A percentile compares a stretch with the other conserved stretches of the same genome.
phyloP scores from a whole-genome alignment of 2,329 filamentous ascomycete species.

The Aspergillus clavatus region DNA sequence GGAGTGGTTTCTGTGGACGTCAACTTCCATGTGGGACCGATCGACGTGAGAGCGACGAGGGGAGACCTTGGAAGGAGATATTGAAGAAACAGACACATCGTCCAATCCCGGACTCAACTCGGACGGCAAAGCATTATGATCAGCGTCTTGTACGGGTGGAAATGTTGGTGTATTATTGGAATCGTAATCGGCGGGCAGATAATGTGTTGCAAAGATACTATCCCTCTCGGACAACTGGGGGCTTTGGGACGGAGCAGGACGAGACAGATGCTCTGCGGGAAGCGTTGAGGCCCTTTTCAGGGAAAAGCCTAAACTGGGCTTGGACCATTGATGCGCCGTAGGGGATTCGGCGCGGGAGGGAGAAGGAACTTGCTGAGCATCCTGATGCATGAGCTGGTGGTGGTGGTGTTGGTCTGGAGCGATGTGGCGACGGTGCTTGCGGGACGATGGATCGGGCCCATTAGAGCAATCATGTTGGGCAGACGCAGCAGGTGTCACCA shows the following conservation, averaged over 20 bases:
- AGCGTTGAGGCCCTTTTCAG: slow-evolving; percentile 35
- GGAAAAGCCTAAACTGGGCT: slow-evolving; percentile 22
- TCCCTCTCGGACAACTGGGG: slow-evolving; percentile 59
- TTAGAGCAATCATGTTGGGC: slow-evolving; percentile 37
- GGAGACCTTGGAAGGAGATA: slow-evolving; percentile 27
- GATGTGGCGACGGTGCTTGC: slow-evolving; percentile 34
- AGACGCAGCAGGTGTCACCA: slow-evolving; percentile 44
- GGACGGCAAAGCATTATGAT: slow-evolving; percentile 30
- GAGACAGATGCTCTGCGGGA: slow-evolving; percentile 26
- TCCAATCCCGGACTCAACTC: slow-evolving; percentile 28
- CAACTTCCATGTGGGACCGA: slow-evolving; percentile 36
- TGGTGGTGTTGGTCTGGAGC: slow-evolving; percentile 23
- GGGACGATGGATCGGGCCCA: slow-evolving; percentile 20
- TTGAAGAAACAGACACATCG: slow-evolving; percentile 27
- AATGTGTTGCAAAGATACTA: slow-evolving; percentile 61
- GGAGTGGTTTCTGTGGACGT: slow-evolving; percentile 29
- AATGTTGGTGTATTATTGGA: slow-evolving; percentile 34
- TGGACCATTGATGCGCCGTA: slow-evolving; percentile 33
- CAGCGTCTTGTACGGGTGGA: slow-evolving; percentile 25
- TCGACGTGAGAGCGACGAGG: slow-evolving; percentile 24
- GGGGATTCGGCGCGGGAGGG: slow-evolving; percentile 35
- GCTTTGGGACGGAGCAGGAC: slow-evolving; percentile 24
- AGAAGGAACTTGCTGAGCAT: slow-evolving; percentile 24
- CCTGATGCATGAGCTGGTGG: slow-evolving; percentile 29
- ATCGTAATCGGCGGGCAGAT: slow-evolving; percentile 50